Percentiles rank a stretch among this genome's conserved stretches.
These are phyloP conservation scores for Suillus variegatus DNA, from an alignment of 768 basidiomycete genomes.

Conservation along the genomic window DNA sequence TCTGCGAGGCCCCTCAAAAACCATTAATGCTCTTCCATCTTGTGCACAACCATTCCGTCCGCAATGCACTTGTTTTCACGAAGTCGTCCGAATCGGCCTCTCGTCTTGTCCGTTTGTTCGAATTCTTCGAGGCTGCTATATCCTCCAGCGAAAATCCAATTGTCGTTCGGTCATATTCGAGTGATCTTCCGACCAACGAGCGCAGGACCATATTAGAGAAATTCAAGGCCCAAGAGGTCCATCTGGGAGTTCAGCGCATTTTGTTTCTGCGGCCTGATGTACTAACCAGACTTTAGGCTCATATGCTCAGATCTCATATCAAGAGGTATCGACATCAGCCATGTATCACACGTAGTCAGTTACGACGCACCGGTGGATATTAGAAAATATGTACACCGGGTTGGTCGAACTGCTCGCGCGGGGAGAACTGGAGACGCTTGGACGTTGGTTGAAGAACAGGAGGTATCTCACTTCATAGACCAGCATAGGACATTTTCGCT, in stretches of 20 bases:
- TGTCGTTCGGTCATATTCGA: slow-evolving; percentile 77
- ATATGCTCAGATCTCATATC: slow-evolving; percentile 97
- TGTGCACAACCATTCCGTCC: slow-evolving; percentile 59
- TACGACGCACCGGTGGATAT: slow-evolving; percentile 98
- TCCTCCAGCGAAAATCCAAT: slow-evolving; percentile 26
- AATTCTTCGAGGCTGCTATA: slow-evolving; percentile 70
- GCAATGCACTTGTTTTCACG: slow-evolving; percentile 89
- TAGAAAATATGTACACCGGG: slow-evolving; percentile 97
- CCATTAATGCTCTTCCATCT: slow-evolving; percentile 90
- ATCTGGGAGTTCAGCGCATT: slow-evolving; percentile 59
- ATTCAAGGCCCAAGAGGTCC: slow-evolving; percentile 79
- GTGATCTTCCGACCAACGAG: slow-evolving; percentile 74
- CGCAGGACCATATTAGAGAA: slow-evolving; percentile 75
- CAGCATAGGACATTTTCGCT: not conserved
- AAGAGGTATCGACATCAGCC: slow-evolving; percentile 92
- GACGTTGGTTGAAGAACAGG: slow-evolving; percentile 95
- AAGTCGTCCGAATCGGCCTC: slow-evolving; percentile 91
- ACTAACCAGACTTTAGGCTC: slow-evolving; percentile 50
- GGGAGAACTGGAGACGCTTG: slow-evolving; percentile 88
- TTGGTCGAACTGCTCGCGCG: slow-evolving; percentile 93
- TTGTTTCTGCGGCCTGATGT: not conserved
- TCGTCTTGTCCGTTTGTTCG: slow-evolving; percentile 79
- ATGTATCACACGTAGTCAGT: slow-evolving; percentile 90
- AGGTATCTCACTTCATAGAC: slow-evolving; percentile 43
- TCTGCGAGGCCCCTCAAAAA: slow-evolving; percentile 78